These are phyloP conservation scores for Metschnikowia gruessii DNA, from an alignment of 805 yeast species.

Conservation along the genomic window DNA sequence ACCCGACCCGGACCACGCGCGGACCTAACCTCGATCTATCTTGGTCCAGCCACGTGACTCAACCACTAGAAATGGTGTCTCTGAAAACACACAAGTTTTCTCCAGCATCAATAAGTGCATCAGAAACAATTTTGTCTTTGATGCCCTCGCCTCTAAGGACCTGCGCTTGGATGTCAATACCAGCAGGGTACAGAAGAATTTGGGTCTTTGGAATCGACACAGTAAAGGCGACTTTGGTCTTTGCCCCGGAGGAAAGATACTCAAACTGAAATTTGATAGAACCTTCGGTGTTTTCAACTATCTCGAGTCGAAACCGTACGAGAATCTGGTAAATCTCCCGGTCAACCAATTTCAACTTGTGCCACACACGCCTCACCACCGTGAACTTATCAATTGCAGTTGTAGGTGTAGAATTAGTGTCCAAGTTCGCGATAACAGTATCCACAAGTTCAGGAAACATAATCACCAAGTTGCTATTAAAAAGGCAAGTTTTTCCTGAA, in stretches of 20 bases:
- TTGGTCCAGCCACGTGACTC: too few relatives aligned
- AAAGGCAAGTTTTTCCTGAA: conserved; percentile 11
- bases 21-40: too few relatives aligned
- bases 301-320: conserved; percentile 27
- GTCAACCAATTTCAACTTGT: conserved; percentile 24
- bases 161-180: conserved; percentile 4
- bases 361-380: conserved; percentile 10
- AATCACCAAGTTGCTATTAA: conserved; percentile 16
- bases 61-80: not conserved
- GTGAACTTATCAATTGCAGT: conserved; percentile 15
- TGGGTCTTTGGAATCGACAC: conserved; percentile 6
- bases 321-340: conserved; percentile 30
- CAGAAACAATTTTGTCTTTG: not conserved
- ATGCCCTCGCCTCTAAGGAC: conserved; percentile 7
- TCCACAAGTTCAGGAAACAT: not conserved
- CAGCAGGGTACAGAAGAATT: conserved; percentile 7
- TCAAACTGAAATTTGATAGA: conserved; percentile 9
- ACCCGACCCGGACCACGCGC: too few relatives aligned
- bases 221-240: conserved; percentile 8
- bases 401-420: not conserved
- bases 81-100: not conserved
- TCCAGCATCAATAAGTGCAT: not conserved
- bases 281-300: conserved; percentile 1
- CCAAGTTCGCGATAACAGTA: too few relatives aligned
- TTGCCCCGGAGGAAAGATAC: conserved; percentile 6